Evolutionary conservation across 768 basidiomycete species (phyloP).

Genomic region (Lactarius psammicola): DNA sequence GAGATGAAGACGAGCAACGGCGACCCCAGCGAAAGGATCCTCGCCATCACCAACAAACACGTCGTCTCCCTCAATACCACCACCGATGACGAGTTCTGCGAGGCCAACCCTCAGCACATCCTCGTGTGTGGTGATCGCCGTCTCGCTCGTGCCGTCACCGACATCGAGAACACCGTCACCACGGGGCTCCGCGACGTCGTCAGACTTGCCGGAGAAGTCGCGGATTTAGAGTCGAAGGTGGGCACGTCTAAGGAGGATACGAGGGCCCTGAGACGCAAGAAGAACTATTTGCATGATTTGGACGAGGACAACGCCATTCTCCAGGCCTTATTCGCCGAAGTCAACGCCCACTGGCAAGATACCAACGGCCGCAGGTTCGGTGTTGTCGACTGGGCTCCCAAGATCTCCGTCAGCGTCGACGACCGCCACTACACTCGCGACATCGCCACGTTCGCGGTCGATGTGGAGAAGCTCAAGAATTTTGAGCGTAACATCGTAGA

Average conservation of each 20-base stretch:
- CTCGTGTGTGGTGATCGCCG: conserved; percentile 29
- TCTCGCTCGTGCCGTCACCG: conserved; percentile 22
- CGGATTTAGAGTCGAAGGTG: background rate
- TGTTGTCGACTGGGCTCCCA: conserved; percentile 31
- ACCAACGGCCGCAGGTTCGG: conserved; percentile 32
- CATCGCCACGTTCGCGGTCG: conserved; percentile 33
- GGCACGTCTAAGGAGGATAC: background rate
- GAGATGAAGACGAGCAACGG: too few relatives aligned
- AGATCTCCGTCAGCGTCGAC: conserved; percentile 31
- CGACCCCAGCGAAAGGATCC: conserved; percentile 3
- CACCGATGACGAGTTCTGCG: conserved; percentile 31
- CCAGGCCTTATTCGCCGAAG: conserved; percentile 31
- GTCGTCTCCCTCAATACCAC: conserved; percentile 31
- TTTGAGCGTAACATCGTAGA: conserved; percentile 37
- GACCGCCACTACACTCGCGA: conserved; percentile 32
- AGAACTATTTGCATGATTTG: conserved; percentile 12
- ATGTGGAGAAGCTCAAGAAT: conserved; percentile 32
- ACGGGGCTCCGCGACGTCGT: conserved; percentile 17
- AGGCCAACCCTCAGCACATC: conserved; percentile 25
- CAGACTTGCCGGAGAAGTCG: conserved; percentile 1
- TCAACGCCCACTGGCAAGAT: conserved; percentile 31
- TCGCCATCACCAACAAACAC: conserved; percentile 32
- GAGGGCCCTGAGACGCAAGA: background rate
- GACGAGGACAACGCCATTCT: conserved; percentile 29
- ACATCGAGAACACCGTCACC: conserved; percentile 19